Conservation (phyloP, 306 rosid species). For the Trichosanthes truncata region DNA sequence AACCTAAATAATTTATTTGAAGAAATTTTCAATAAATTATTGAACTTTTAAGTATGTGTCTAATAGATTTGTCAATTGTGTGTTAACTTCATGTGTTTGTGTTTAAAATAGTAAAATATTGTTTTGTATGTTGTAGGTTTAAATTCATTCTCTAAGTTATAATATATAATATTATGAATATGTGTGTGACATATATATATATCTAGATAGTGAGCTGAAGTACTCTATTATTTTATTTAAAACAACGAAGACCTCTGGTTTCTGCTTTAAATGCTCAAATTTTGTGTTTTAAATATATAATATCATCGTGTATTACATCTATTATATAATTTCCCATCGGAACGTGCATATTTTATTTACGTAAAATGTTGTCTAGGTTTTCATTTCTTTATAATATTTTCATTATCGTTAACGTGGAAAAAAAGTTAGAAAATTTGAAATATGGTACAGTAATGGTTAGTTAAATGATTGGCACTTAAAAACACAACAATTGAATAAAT, state of each 20-base stretch:
- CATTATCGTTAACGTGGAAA: neutral
- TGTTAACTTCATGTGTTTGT: too few species aligned
- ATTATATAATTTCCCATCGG: neutral
- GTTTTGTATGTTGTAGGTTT: too few species aligned
- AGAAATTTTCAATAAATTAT: too few species aligned
- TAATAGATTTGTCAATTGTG: too few species aligned
- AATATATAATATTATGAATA: too few species aligned
- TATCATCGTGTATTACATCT: neutral
- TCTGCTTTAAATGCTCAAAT: neutral
- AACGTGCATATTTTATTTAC: neutral
- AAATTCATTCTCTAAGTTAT: too few species aligned
- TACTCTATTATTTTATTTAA: neutral
- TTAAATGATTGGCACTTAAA: neutral
- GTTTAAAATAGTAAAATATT: too few species aligned
- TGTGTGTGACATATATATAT: neutral
- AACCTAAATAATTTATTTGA: too few species aligned
- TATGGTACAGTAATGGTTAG: neutral
- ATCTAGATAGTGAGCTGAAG: neutral
- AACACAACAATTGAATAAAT: neutral
- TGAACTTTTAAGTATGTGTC: too few species aligned
- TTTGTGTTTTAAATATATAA: neutral
- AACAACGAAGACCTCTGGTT: neutral
- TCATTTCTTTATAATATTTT: neutral
- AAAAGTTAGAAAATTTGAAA: neutral
- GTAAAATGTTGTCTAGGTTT: neutral